These are phyloP conservation scores for Globisporangium solare DNA, from an alignment of 352 stramenopile genomes.

Conservation along the genomic window DNA sequence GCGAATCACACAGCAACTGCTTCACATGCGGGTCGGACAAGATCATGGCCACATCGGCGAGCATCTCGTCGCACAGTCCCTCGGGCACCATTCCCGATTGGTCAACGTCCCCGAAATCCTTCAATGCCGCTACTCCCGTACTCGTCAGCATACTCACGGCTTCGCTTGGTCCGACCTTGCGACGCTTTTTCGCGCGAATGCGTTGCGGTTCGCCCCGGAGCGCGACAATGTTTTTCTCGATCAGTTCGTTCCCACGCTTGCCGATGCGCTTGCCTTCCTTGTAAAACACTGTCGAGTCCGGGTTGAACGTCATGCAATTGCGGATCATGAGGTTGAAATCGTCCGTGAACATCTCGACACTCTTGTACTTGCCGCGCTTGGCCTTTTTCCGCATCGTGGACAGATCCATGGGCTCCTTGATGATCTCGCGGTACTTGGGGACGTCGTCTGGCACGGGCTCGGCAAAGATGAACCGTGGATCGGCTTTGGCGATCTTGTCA, in stretches of 20 bases:
- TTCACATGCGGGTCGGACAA: constrained; percentile 76
- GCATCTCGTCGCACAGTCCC: constrained; percentile 68
- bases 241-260: constrained; percentile 76
- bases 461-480: constrained; percentile 77
- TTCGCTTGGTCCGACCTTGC: constrained; percentile 60
- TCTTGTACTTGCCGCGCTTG: constrained; percentile 80
- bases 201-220: constrained; percentile 69
- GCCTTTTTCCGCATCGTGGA: constrained; percentile 80
- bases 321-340: constrained; percentile 87
- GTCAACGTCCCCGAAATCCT: constrained; percentile 68
- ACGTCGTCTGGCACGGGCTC: constrained; percentile 83
- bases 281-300: constrained; percentile 83
- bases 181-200: constrained; percentile 73
- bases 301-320: constrained; percentile 86
- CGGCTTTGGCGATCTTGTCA: constrained; percentile 78
- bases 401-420: constrained; percentile 84
- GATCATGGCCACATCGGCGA: constrained; percentile 75
- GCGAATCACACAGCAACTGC: constrained; percentile 65
- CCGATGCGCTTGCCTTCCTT: constrained; percentile 84
- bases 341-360: constrained; percentile 63
- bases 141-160: constrained; percentile 72
- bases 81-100: constrained; percentile 81
- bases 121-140: constrained; percentile 50
- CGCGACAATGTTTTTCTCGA: constrained; percentile 58
- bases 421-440: constrained; percentile 77